Conservation (phyloP, 2,329 filamentous ascomycete genomes). For the Zasmidium citrigriseum region DNA sequence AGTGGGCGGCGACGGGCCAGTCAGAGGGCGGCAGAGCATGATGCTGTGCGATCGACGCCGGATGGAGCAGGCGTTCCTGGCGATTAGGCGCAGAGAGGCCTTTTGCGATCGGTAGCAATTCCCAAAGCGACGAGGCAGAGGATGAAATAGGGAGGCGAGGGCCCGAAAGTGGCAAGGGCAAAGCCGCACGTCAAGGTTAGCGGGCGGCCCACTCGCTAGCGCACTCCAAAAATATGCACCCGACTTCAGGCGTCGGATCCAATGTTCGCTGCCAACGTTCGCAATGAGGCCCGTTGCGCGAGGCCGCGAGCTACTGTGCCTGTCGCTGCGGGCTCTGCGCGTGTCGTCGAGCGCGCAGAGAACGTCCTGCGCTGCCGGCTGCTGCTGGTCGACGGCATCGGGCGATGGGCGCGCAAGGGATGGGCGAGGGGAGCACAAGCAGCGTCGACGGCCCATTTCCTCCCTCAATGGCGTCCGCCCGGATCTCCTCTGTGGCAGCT, state of each 20-base stretch:
- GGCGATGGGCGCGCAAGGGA: conserved; percentile 18
- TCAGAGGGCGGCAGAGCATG: conserved; percentile 5
- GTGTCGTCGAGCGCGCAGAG: background rate
- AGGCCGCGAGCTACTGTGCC: background rate
- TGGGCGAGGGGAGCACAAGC: conserved; percentile 12
- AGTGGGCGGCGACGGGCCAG: conserved; percentile 8
- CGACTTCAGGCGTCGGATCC: conserved; percentile 1
- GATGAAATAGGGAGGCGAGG: background rate
- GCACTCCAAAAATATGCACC: background rate
- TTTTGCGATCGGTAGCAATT: background rate
- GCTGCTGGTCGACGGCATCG: background rate
- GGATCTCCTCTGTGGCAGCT: conserved; percentile 23
- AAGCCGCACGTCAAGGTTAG: background rate
- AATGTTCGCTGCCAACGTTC: conserved; percentile 5
- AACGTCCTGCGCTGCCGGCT: background rate
- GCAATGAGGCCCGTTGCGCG: conserved; percentile 1
- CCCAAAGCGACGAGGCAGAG: background rate
- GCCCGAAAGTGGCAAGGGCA: background rate
- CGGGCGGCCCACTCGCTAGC: background rate
- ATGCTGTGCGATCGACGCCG: too few relatives aligned
- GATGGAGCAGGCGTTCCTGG: conserved; percentile 19
- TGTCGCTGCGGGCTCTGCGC: background rate
- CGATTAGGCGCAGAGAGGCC: conserved; percentile 7
- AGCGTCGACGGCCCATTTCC: background rate
- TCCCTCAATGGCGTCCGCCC: conserved; percentile 11